These are phyloP conservation scores for Pseudogymnoascus sp. DNA, from an alignment of 2,329 filamentous ascomycete genomes.

Conservation along the genomic window DNA sequence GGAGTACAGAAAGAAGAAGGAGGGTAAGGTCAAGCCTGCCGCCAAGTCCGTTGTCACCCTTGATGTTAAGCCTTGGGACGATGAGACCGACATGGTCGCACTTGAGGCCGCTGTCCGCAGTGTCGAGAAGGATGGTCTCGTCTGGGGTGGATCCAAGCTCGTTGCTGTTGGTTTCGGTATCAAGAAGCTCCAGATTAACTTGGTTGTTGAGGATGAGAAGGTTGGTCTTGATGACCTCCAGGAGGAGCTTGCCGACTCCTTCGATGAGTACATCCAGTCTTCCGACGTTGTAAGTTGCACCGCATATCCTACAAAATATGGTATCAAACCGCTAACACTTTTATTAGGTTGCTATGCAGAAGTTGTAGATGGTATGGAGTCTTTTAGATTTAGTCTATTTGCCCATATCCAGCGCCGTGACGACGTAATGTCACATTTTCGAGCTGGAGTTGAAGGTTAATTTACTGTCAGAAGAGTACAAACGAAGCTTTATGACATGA, in stretches of 20 bases:
- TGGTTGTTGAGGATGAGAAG: constrained; percentile 97
- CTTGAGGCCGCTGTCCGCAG: constrained; percentile 73
- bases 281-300: constrained; percentile 62
- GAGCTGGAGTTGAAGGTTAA: constrained; percentile 17
- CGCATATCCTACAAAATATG: background rate
- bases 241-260: constrained; percentile 66
- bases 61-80: constrained; percentile 98
- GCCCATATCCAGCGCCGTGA: constrained; percentile 16
- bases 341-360: constrained; percentile 68
- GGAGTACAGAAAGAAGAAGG: constrained; percentile 97
- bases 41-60: constrained; percentile 96
- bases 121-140: constrained; percentile 87
- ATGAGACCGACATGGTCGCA: constrained; percentile 84
- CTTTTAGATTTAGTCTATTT: constrained; percentile 20
- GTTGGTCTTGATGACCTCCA: constrained; percentile 80
- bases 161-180: constrained; percentile 93
- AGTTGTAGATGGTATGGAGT: constrained; percentile 56
- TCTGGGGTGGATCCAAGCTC: constrained; percentile 89
- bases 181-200: constrained; percentile 98
- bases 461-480: constrained; percentile 15
- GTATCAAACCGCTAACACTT: constrained; percentile 13
- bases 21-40: constrained; percentile 77
- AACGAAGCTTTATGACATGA: constrained; percentile 23
- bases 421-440: constrained; percentile 19
- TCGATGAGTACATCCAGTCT: constrained; percentile 96